Conservation (phyloP, 768 basidiomycete genomes). For the Amyloporia xantha region DNA sequence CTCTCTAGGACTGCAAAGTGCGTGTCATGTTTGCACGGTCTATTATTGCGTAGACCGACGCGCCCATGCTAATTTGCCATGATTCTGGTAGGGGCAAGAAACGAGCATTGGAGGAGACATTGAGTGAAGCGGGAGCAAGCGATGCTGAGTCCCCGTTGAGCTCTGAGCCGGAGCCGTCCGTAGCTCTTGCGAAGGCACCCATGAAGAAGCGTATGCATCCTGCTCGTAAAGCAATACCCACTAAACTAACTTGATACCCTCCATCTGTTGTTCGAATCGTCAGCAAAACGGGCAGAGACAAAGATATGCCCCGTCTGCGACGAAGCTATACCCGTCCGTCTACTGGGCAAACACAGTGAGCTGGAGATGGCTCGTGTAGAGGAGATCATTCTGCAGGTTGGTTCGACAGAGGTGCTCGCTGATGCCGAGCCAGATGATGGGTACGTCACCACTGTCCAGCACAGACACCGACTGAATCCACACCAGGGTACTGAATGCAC, state of each 20-base stretch:
- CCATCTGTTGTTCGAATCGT: background rate
- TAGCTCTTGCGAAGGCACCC: conserved; percentile 11
- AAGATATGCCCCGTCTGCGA: conserved; percentile 68
- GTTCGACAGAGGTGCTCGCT: conserved; percentile 49
- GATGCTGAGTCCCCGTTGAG: background rate
- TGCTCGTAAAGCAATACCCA: background rate
- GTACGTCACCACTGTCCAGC: conserved; percentile 29
- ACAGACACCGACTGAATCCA: background rate
- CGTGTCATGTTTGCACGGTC: conserved; percentile 11
- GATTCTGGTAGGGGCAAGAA: conserved; percentile 40
- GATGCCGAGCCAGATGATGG: conserved; percentile 48
- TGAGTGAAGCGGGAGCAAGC: conserved; percentile 19
- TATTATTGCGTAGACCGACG: background rate
- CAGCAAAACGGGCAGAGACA: conserved; percentile 71
- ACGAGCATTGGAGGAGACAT: conserved; percentile 30
- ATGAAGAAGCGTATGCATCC: conserved; percentile 37
- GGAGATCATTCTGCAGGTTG: conserved; percentile 56
- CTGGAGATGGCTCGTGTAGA: conserved; percentile 68
- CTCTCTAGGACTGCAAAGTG: conserved; percentile 20
- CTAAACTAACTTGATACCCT: background rate
- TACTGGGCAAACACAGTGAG: conserved; percentile 56
- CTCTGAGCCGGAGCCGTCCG: background rate
- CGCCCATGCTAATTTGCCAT: background rate
- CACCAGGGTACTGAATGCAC: background rate
- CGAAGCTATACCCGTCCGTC: conserved; percentile 64